phyloP scores from a whole-genome alignment of 2,329 filamentous ascomycete species.

The Aspergillus amoenus region DNA sequence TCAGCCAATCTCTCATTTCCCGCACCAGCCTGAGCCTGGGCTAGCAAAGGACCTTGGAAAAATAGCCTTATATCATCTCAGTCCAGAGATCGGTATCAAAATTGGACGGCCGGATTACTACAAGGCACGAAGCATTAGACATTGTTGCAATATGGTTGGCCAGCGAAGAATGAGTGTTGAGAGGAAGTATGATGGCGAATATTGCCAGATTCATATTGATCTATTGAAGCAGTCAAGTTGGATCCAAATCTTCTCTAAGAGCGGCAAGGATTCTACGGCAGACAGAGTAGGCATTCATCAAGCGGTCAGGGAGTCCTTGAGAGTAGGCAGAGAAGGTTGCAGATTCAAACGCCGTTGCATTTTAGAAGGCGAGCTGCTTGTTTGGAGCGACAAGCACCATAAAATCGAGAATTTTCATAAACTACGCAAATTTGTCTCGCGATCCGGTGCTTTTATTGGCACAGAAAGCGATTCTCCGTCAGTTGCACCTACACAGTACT shows the following conservation, averaged over 20 bases:
- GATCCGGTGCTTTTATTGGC: constrained; percentile 69
- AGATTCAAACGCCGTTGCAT: constrained; percentile 67
- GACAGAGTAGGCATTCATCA: constrained; percentile 66
- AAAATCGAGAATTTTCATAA: constrained; percentile 75
- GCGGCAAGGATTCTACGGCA: constrained; percentile 80
- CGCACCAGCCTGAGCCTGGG: constrained; percentile 34
- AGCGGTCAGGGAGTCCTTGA: constrained; percentile 64
- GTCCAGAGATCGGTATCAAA: constrained; percentile 61
- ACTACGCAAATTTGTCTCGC: constrained; percentile 74
- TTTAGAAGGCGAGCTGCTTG: constrained; percentile 77
- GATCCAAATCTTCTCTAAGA: constrained; percentile 87
- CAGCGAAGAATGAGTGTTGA: constrained; percentile 69
- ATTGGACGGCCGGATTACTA: constrained; percentile 64
- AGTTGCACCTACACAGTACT: constrained; percentile 24
- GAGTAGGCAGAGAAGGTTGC: constrained; percentile 59
- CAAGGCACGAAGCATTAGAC: constrained; percentile 69
- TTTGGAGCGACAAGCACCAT: constrained; percentile 67
- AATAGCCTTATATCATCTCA: constrained; percentile 46
- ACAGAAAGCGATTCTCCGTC: constrained; percentile 68
- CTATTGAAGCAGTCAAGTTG: constrained; percentile 52
- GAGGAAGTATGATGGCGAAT: constrained; percentile 83
- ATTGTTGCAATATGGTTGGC: constrained; percentile 67
- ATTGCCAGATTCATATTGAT: constrained; percentile 84
- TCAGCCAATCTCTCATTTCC: constrained; percentile 36
- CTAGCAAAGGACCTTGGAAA: constrained; percentile 29